Percentiles rank a stretch among this genome's conserved stretches.
These are phyloP conservation scores for Irpex sp. DNA, from an alignment of 1,284 basidiomycete genomes.

Conservation along the genomic window DNA sequence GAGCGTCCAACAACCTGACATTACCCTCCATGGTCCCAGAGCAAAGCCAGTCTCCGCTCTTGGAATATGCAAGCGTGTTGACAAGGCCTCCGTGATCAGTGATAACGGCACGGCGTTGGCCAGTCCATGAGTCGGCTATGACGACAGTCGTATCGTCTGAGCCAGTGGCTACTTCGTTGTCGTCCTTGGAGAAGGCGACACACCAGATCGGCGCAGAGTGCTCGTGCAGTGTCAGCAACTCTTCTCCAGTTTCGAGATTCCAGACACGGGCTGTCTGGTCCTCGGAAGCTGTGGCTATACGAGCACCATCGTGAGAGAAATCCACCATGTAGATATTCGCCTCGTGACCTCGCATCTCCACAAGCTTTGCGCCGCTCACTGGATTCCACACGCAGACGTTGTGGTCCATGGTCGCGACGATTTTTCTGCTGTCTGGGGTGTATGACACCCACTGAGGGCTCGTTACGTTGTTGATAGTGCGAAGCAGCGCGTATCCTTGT, in stretches of 20 bases:
- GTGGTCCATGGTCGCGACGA: background rate
- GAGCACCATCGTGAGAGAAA: constrained; percentile 20
- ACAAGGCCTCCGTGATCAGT: background rate
- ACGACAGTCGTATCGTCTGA: background rate
- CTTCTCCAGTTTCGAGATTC: constrained; percentile 14
- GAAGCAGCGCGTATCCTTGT: background rate
- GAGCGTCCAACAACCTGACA: background rate
- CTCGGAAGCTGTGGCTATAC: constrained; percentile 21
- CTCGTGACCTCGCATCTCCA: background rate
- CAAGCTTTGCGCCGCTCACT: background rate
- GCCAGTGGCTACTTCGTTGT: background rate
- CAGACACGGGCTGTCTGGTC: constrained; percentile 17
- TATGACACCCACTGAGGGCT: background rate
- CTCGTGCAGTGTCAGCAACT: constrained; percentile 13
- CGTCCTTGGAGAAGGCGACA: background rate
- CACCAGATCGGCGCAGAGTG: constrained; percentile 14
- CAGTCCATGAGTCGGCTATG: background rate
- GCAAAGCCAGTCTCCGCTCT: background rate
- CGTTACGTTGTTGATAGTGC: background rate
- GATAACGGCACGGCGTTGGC: background rate
- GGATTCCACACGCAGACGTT: background rate
- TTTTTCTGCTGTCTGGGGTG: background rate
- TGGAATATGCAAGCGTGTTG: background rate
- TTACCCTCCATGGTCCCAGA: background rate
- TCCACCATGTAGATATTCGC: background rate